Percentiles rank a stretch among this genome's conserved stretches.
Conservation (phyloP, 805 yeast genomes). For the Pachysolen tannophilus region DNA sequence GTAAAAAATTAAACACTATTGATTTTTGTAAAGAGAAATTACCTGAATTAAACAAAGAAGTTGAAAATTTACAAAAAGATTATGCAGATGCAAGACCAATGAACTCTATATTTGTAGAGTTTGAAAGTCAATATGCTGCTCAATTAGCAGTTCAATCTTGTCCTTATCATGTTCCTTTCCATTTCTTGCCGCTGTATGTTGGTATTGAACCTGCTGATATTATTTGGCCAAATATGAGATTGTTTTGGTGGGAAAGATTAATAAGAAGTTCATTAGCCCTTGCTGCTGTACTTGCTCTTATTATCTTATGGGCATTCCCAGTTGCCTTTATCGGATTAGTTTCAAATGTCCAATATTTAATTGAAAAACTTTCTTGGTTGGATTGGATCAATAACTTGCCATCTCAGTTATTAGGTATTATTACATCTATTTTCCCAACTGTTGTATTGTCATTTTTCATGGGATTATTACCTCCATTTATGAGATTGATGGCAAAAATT, state of each 20-base stretch:
- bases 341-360: constrained; percentile 58
- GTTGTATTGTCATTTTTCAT: constrained; percentile 56
- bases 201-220: constrained; percentile 61
- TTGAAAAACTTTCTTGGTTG: constrained; percentile 47
- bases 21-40: constrained; percentile 46
- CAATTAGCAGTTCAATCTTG: constrained; percentile 63
- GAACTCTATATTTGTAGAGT: constrained; percentile 75
- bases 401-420: constrained; percentile 42
- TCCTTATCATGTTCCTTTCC: constrained; percentile 58
- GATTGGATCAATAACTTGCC: constrained; percentile 53
- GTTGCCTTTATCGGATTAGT: constrained; percentile 73
- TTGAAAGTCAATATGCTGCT: constrained; percentile 67
- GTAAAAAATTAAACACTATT: constrained; percentile 59
- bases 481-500: constrained; percentile 53
- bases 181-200: constrained; percentile 49
- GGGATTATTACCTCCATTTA: constrained; percentile 58
- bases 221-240: constrained; percentile 64
- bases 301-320: constrained; percentile 68
- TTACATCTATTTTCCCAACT: constrained; percentile 66
- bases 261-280: constrained; percentile 43
- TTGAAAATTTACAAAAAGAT: constrained; percentile 43
- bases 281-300: constrained; percentile 45
- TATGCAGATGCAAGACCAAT: constrained; percentile 48
- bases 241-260: constrained; percentile 75
- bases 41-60: constrained; percentile 50